Evolutionary conservation across 495 filamentous ascomycete species (phyloP).

Genomic region (Podospora pseudocomata): DNA sequence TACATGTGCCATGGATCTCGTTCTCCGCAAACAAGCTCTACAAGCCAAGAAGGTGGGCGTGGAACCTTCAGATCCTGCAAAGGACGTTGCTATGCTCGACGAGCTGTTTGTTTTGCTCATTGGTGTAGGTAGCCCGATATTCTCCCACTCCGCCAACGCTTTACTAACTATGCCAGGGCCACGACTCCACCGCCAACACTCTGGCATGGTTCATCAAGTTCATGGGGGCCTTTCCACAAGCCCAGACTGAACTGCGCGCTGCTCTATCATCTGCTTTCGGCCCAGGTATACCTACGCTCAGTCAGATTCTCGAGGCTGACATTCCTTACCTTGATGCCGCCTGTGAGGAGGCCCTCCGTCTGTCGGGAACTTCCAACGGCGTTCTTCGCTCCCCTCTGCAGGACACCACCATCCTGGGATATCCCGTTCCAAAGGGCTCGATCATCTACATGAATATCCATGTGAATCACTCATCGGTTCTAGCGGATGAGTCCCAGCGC

Average conservation of each 20-base stretch:
- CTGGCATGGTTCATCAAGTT: slow-evolving; percentile 36
- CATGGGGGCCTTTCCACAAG: slow-evolving; percentile 28
- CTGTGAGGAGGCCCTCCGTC: slow-evolving; percentile 36
- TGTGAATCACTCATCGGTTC: slow-evolving; percentile 16
- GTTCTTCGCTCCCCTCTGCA: slow-evolving; percentile 27
- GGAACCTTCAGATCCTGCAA: slow-evolving; percentile 23
- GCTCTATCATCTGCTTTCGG: slow-evolving; percentile 24
- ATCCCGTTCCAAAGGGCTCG: slow-evolving; percentile 36
- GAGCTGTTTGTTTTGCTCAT: slow-evolving; percentile 26
- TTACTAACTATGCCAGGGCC: slow-evolving; percentile 12
- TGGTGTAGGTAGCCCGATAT: neutral
- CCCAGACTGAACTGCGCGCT: slow-evolving; percentile 29
- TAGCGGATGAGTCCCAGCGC: slow-evolving; percentile 26
- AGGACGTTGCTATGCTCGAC: slow-evolving; percentile 29
- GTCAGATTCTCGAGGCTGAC: slow-evolving; percentile 29
- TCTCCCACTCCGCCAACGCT: too few relatives aligned
- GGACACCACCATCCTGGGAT: slow-evolving; percentile 37
- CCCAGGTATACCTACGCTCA: slow-evolving; percentile 18
- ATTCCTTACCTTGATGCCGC: slow-evolving; percentile 41
- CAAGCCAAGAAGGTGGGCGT: slow-evolving; percentile 28
- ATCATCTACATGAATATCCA: slow-evolving; percentile 26
- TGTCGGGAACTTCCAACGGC: slow-evolving; percentile 20
- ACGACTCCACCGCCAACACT: slow-evolving; percentile 31
- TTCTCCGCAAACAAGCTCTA: slow-evolving; percentile 32
- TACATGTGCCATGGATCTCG: slow-evolving; percentile 37